A percentile compares a stretch with the other conserved stretches of the same genome.
Evolutionary conservation across 2,329 filamentous ascomycete genomes (phyloP).

Genomic region (Biscogniauxia mediterranea): DNA sequence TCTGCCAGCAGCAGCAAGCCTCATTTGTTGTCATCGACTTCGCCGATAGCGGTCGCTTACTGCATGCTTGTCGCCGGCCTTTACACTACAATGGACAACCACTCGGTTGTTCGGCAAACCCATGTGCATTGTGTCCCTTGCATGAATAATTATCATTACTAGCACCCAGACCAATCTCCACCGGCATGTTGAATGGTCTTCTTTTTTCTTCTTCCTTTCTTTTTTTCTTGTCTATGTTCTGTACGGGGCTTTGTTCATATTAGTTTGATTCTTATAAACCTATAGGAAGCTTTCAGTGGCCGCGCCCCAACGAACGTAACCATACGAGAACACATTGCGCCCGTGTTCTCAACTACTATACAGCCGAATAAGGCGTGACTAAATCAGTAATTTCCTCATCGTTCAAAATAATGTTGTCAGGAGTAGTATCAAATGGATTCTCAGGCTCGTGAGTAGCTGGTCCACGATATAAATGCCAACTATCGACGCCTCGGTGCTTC

Average conservation of each 20-base stretch:
- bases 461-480: slow-evolving; percentile 1
- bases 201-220: too few relatives aligned
- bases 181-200: background rate
- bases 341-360: background rate
- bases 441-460: background rate
- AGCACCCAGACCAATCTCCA: background rate
- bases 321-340: background rate
- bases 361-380: background rate
- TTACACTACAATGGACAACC: slow-evolving; percentile 1
- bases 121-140: background rate
- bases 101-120: background rate
- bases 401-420: background rate
- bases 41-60: slow-evolving; percentile 10
- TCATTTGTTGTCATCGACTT: slow-evolving; percentile 5
- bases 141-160: background rate
- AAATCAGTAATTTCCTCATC: background rate
- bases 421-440: background rate
- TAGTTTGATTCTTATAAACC: background rate
- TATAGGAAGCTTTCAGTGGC: background rate
- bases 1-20: slow-evolving; percentile 20
- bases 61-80: slow-evolving; percentile 7
- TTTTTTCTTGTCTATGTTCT: background rate
- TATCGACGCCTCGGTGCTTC: background rate
- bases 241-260: background rate
- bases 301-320: background rate